A percentile compares a stretch with the other conserved stretches of the same genome.
Evolutionary conservation across 192 early-diverging fungal genomes (phyloP).

Genomic region (Coemansia sp.): DNA sequence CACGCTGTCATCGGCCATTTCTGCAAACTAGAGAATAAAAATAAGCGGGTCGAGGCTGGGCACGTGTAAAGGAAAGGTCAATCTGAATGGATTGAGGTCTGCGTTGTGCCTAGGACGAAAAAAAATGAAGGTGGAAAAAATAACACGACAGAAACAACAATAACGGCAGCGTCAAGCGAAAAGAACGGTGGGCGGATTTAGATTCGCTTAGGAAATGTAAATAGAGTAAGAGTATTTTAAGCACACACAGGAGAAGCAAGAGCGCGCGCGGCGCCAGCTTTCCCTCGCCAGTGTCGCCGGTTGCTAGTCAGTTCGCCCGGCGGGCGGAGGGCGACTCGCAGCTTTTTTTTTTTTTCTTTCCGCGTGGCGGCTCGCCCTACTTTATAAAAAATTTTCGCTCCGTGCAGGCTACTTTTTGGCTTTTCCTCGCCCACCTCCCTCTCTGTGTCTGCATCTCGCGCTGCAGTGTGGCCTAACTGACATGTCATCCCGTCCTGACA

Average conservation of each 20-base stretch:
- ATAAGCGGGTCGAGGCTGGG: neutral
- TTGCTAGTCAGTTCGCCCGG: neutral
- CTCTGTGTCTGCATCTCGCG: neutral
- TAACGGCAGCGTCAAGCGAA: neutral
- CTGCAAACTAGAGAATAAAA: conserved; percentile 8
- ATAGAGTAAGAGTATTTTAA: neutral
- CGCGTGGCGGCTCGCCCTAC: neutral
- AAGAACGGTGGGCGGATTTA: conserved; percentile 2
- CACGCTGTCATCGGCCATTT: conserved; percentile 54
- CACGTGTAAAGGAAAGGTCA: neutral
- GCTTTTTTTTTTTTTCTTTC: neutral
- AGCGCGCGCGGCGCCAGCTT: neutral
- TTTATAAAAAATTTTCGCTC: neutral
- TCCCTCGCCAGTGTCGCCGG: neutral
- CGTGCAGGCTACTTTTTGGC: neutral
- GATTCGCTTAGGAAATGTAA: conserved; percentile 2
- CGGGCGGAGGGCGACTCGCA: neutral
- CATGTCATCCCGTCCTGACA: neutral
- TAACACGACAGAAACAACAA: neutral
- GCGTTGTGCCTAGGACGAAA: neutral
- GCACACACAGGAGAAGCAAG: neutral
- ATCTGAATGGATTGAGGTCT: conserved; percentile 1
- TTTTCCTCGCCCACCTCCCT: neutral
- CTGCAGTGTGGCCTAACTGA: neutral
- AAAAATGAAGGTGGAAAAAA: neutral